Evolutionary conservation across 176 grass and related monocot genomes (phyloP).

Genomic region (Musa itinerans): DNA sequence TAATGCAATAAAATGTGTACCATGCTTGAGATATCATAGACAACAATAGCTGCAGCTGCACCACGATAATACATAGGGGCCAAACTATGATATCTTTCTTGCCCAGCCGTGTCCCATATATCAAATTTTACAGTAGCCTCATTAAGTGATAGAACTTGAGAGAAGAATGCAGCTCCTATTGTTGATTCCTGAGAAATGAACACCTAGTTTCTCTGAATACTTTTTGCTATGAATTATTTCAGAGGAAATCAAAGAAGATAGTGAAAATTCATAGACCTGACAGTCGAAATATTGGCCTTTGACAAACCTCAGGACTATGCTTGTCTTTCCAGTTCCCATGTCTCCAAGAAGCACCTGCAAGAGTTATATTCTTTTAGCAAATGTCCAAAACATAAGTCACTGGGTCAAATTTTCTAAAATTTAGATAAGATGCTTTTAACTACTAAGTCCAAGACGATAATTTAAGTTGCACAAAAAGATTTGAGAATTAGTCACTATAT

Average conservation of each 20-base stretch:
- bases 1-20: constrained; percentile 14
- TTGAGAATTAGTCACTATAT: too few species aligned
- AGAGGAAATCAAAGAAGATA: not conserved
- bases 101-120: constrained; percentile 79
- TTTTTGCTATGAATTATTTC: not conserved
- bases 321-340: constrained; percentile 78
- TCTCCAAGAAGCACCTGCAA: constrained; percentile 58
- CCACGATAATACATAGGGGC: constrained; percentile 85
- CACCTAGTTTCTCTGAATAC: not conserved
- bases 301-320: constrained; percentile 59
- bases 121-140: constrained; percentile 60
- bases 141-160: constrained; percentile 42
- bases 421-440: too few species aligned
- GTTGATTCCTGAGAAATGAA: constrained; percentile 54
- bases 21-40: constrained; percentile 67
- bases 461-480: too few species aligned
- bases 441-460: too few species aligned
- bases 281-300: constrained; percentile 68
- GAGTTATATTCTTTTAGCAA: too few species aligned
- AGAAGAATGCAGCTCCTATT: constrained; percentile 82
- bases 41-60: constrained; percentile 52
- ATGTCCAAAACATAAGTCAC: not conserved
- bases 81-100: constrained; percentile 71
- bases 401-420: too few species aligned
- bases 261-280: constrained; percentile 27